Percentiles rank a stretch among this genome's conserved stretches.
phyloP scores from a whole-genome alignment of 345 rosid species.

The Physaria fendleri region DNA sequence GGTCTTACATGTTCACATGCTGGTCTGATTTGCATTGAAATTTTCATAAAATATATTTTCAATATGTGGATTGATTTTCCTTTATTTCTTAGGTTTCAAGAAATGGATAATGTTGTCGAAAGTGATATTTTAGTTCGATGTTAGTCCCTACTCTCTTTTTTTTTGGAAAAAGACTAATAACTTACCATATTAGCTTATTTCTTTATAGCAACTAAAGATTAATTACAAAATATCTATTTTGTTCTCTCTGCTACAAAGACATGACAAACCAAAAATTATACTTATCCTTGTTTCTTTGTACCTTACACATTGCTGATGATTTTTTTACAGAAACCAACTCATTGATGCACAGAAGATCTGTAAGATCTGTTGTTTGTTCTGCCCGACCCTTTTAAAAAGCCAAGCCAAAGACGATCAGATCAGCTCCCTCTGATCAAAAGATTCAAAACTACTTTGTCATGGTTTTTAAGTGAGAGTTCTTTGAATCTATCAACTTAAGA shows the following conservation, averaged over 20 bases:
- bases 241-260: constrained; percentile 3
- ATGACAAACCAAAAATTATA: neutral
- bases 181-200: neutral
- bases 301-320: constrained; percentile 16
- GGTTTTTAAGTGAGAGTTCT: constrained; percentile 1
- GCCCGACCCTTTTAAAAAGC: neutral
- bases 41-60: no score
- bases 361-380: neutral
- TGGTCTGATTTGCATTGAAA: no score
- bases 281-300: neutral
- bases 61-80: neutral
- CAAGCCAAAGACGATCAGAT: constrained; percentile 15
- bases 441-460: neutral
- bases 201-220: no score
- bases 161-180: neutral
- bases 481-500: constrained; percentile 13
- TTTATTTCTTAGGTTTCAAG: neutral
- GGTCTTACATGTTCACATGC: no score
- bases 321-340: neutral
- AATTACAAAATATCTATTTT: neutral
- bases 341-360: neutral
- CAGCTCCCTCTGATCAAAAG: constrained; percentile 7
- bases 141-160: neutral
- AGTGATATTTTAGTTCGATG: neutral
- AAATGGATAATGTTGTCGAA: neutral